phyloP scores from a whole-genome alignment of 345 rosid genomes.

The Populus pruinosa region DNA sequence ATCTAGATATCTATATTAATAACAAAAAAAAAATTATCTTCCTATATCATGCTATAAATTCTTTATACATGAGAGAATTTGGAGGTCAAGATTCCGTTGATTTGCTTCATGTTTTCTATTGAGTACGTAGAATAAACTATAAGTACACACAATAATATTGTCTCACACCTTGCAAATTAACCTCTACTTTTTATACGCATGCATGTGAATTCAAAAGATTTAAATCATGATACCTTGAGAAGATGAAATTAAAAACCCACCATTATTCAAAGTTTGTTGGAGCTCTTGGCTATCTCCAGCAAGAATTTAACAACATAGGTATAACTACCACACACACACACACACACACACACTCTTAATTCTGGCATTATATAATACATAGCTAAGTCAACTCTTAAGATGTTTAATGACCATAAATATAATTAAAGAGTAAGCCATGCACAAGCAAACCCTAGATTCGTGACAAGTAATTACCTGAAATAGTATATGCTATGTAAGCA shows the following conservation, averaged over 20 bases:
- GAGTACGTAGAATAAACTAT: neutral
- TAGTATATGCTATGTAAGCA: constrained; percentile 8
- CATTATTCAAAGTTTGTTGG: constrained; percentile 57
- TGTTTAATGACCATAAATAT: neutral
- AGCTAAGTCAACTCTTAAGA: constrained; percentile 34
- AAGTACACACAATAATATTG: neutral
- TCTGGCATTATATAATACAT: neutral
- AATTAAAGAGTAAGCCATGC: constrained; percentile 26
- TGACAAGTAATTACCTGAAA: constrained; percentile 38
- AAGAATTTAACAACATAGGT: constrained; percentile 37
- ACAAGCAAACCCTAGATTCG: constrained; percentile 34
- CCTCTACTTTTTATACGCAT: neutral
- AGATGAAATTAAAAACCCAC: neutral
- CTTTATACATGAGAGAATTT: neutral
- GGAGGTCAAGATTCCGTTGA: neutral
- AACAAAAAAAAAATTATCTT: too few relatives aligned
- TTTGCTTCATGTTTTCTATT: neutral
- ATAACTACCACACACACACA: constrained; percentile 10
- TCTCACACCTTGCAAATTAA: too few relatives aligned
- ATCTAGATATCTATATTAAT: too few relatives aligned
- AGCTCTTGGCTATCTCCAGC: constrained; percentile 37
- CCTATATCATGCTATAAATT: neutral
- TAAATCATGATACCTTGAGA: neutral
- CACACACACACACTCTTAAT: neutral
- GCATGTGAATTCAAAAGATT: neutral